phyloP scores from a whole-genome alignment of 306 rosid genomes.

The Hippophae gyantsensis region DNA sequence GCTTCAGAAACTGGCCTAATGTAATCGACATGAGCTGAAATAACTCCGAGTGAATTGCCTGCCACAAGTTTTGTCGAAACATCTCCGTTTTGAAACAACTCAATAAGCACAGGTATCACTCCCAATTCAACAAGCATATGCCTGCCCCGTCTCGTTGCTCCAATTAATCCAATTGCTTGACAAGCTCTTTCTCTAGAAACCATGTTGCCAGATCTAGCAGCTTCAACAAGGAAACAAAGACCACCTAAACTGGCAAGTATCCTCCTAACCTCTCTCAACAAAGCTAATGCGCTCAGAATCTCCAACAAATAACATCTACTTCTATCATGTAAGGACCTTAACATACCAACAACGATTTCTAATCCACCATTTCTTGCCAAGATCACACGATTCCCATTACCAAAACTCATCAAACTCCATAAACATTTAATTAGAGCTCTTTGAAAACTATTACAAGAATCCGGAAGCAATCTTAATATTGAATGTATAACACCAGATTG shows the following conservation, averaged over 20 bases:
- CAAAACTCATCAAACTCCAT: constrained; percentile 29
- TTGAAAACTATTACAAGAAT: constrained; percentile 22
- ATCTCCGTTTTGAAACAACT: constrained; percentile 35
- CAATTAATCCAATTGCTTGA: constrained; percentile 36
- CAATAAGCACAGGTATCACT: constrained; percentile 28
- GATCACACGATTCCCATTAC: constrained; percentile 19
- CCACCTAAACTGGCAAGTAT: constrained; percentile 18
- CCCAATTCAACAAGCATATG: constrained; percentile 30
- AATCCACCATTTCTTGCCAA: constrained; percentile 29
- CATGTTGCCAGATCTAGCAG: constrained; percentile 37
- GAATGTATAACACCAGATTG: constrained; percentile 18
- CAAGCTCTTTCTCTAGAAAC: constrained; percentile 45
- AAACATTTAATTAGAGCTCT: constrained; percentile 25
- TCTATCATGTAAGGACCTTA: constrained; percentile 14
- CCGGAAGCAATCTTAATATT: constrained; percentile 28
- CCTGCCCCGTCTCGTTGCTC: constrained; percentile 20
- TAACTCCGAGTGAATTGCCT: constrained; percentile 34
- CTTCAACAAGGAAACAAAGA: constrained; percentile 37
- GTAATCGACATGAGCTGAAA: constrained; percentile 31
- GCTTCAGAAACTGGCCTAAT: constrained; percentile 33
- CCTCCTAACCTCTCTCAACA: constrained; percentile 35
- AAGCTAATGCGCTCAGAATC: constrained; percentile 34
- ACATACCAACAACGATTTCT: constrained; percentile 19
- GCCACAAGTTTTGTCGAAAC: constrained; percentile 19
- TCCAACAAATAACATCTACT: constrained; percentile 28